Evolutionary conservation across 148 eudicot species (phyloP).

Genomic region (Polygonum maritimum): DNA sequence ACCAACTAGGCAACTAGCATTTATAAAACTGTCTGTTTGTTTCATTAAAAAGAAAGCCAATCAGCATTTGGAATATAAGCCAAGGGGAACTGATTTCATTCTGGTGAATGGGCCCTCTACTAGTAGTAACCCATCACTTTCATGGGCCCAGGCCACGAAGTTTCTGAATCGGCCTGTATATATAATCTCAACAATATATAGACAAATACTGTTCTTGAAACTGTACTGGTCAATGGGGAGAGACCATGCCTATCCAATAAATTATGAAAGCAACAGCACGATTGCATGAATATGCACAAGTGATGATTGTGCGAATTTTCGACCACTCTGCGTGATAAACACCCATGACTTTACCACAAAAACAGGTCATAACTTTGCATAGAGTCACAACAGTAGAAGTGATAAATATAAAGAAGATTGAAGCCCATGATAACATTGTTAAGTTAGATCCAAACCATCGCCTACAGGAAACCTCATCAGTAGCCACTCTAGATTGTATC

Average conservation of each 20-base stretch:
- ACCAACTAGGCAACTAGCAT: no score
- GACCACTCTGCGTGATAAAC: not conserved
- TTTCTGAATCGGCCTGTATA: not conserved
- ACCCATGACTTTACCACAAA: not conserved
- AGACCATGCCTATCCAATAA: not conserved
- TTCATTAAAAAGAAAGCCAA: no score
- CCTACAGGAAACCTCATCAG: no score
- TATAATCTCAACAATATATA: not conserved
- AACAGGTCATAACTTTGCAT: not conserved
- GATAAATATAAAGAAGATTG: not conserved
- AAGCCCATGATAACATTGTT: not conserved
- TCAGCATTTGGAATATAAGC: no score
- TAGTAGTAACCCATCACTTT: not conserved
- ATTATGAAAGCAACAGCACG: not conserved
- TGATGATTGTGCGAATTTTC: not conserved
- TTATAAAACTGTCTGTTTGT: no score
- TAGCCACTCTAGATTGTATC: not conserved
- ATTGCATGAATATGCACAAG: not conserved
- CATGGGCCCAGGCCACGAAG: conserved; percentile 8
- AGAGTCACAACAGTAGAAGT: not conserved
- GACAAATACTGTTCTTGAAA: not conserved
- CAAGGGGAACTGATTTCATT: not conserved
- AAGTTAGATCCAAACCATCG: not conserved
- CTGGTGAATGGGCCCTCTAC: not conserved
- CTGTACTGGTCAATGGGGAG: not conserved